Evolutionary conservation across 1,139 yeast genomes (phyloP).

Genomic region (Kodamaea anthophila): DNA sequence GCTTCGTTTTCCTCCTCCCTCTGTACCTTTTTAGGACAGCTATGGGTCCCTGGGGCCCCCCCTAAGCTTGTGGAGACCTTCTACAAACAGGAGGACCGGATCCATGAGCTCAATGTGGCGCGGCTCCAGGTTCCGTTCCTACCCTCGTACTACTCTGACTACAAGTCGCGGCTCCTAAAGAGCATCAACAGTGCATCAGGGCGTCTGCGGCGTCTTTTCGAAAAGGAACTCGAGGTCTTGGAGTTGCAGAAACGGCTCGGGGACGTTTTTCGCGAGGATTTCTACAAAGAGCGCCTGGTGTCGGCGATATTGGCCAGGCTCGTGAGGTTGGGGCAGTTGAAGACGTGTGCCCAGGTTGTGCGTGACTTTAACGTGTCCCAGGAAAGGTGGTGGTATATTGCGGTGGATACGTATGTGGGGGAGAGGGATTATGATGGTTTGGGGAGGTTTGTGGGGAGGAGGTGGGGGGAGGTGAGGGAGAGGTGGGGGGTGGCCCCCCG

Average conservation of each 20-base stretch:
- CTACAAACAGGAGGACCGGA: conserved; percentile 30
- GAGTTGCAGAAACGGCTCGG: conserved; percentile 49
- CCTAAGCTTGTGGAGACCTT: conserved; percentile 23
- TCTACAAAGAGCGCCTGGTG: conserved; percentile 46
- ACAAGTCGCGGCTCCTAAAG: conserved; percentile 21
- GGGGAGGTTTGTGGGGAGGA: conserved; percentile 42
- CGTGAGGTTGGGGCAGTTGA: conserved; percentile 52
- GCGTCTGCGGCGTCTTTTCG: conserved; percentile 26
- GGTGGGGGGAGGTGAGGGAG: too few relatives aligned
- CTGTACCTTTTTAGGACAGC: conserved; percentile 30
- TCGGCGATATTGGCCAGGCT: conserved; percentile 50
- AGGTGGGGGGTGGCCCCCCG: too few relatives aligned
- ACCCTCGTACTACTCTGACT: conserved; percentile 22
- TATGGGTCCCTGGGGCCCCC: conserved; percentile 32
- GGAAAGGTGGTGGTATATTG: conserved; percentile 59
- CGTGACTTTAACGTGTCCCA: conserved; percentile 60
- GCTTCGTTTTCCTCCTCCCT: conserved; percentile 1
- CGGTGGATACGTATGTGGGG: conserved; percentile 48
- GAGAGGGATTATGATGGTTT: conserved; percentile 59
- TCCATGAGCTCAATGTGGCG: conserved; percentile 17
- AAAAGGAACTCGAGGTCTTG: conserved; percentile 46
- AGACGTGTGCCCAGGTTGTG: conserved; percentile 49
- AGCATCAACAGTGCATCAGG: conserved; percentile 18
- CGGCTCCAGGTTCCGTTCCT: too few relatives aligned
- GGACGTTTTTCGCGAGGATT: conserved; percentile 49